phyloP scores from a whole-genome alignment of 1,139 yeast species.

The Geotrichum reessii region DNA sequence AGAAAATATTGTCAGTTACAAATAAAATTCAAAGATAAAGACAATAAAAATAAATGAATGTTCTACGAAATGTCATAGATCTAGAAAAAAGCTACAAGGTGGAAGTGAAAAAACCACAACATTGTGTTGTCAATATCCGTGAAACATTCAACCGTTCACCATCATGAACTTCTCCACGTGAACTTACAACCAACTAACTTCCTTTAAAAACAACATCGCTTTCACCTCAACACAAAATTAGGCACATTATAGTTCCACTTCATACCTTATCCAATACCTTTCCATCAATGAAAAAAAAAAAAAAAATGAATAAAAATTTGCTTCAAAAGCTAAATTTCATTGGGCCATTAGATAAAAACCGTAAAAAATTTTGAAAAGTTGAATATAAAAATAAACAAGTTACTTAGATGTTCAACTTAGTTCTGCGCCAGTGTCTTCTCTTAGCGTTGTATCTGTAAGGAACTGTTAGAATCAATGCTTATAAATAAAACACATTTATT shows the following conservation, averaged over 20 bases:
- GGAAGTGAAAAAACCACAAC: background rate
- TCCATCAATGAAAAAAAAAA: background rate
- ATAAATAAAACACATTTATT: background rate
- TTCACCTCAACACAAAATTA: background rate
- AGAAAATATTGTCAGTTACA: background rate
- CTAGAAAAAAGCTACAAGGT: background rate
- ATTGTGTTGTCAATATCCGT: background rate
- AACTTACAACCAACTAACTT: background rate
- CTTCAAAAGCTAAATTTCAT: background rate
- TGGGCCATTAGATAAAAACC: constrained; percentile 10
- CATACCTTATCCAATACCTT: background rate
- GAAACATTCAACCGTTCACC: background rate
- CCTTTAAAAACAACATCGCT: background rate
- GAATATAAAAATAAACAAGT: constrained; percentile 6
- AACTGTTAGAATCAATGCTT: background rate
- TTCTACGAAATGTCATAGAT: background rate
- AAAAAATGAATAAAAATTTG: background rate
- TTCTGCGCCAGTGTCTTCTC: constrained; percentile 99
- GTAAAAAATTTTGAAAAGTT: constrained; percentile 3
- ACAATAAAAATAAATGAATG: background rate
- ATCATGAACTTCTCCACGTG: background rate
- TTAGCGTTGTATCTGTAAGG: constrained; percentile 78
- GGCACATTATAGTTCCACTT: background rate
- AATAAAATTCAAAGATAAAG: background rate
- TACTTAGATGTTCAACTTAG: constrained; percentile 93